Evolutionary conservation across 345 rosid species (phyloP), one percentile per base, ranked within the genome.

Genomic region (Eutrema heterophyllum): DNA sequence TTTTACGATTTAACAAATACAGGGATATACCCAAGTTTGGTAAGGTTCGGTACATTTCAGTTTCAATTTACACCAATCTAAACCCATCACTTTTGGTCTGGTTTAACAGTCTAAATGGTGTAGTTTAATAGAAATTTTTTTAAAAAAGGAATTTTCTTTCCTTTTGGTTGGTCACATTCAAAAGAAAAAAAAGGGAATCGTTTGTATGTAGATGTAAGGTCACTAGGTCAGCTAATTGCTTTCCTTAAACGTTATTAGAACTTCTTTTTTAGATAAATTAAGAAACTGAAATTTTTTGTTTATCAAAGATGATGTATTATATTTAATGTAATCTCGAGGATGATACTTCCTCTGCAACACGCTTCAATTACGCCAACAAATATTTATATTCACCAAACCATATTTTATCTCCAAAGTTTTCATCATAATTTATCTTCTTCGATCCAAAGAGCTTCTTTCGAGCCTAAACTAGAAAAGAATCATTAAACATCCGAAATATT

Each of bases 171-270:
- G 14, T n/a, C 41, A 29, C 9, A 10, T n/a, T 15, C 49, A 39
- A 30, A 64, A 26, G 26, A 36, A 46, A 10, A 29, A 15, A 45
- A 6, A 12, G 38, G 13, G 13, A 50, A 67, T 68, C 43, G 64
- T 13, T 59, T 58, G 70, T 21, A 15, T 18, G 8, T 30, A 30
- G 35, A 67, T 58, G 24, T 8, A 48, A 39, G 64, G 24, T 21
- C 24, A 21, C 33, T 4, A 30, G 33, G 48, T 53, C 18, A 61
- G 39, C 43, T 16, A 14, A 14, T 76, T 70, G 75, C 80, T 76
- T 76, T 54, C 75, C 59, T 76, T 76, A 69, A 62, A 76, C 70
- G 75, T 69, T 38, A 62, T 7, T 53, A 39, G 7, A 62, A 38
- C 6, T 1, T 61, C 2, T 13, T 51, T 13, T 54, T 40, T 9